Evolutionary conservation across 208 protist genomes (phyloP), one percentile per base, ranked within the genome.

Genomic region (Crithidia fasciculata): DNA sequence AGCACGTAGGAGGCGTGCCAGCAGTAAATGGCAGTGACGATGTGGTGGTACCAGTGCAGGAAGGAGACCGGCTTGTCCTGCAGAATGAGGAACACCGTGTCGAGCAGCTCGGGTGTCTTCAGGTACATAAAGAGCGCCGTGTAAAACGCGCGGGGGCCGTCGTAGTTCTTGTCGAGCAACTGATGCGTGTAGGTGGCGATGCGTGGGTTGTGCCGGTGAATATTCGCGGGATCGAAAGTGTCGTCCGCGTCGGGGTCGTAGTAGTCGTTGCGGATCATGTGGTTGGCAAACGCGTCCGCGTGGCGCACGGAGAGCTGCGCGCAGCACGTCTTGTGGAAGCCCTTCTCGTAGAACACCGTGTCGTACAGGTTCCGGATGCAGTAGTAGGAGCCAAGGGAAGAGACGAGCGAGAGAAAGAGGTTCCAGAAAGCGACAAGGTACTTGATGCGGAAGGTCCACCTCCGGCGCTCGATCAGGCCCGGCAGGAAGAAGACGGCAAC

Each of bases 11-110:
- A 93, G 0, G 91, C 85, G 62, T 92, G 80, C 94, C 92, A 98
- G 74, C 87, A 97, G 82, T 91, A 98, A 39, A 97, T 72, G 55
- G 92, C 72, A 12, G 95, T 94, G 45, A 91, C 90, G 43, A 90
- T 82, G 62, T 68, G 62, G 62, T 68, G 62, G 62, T 68, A 68
- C 62, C 62, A 68, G 50, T 68, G 62, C 49, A 75, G 54, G 61
- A 75, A 75, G 70, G 69, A 81, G 57, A 65, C 76, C 50, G 68
- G 75, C 86, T 95, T 89, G 69, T 74, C 71, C 50, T 62, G 77
- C 63, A 93, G 63, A 15, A 95, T 71, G 9, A 95, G 80, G 64
- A 93, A 95, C 39, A 83, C 57, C 8, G 90, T 95, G 81, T 91
- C 86, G 12, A 90, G 58, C 67, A 95, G 84, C 76, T 95, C 90